These are phyloP conservation scores for Mycena filopes DNA, from an alignment of 768 basidiomycete genomes.

Conservation along the genomic window DNA sequence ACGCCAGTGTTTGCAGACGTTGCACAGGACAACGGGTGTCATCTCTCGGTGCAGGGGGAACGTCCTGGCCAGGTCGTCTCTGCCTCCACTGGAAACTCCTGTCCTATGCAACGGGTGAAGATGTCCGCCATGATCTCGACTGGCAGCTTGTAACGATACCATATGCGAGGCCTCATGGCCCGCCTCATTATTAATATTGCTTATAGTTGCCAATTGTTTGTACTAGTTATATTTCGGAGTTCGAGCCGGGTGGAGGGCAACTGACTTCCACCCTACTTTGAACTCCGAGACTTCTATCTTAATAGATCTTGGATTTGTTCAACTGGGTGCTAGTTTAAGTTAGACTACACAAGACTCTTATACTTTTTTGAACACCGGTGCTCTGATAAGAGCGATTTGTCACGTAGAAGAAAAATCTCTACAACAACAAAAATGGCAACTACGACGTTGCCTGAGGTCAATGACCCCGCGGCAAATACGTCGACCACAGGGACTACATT, in stretches of 20 bases:
- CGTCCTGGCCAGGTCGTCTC: too few species aligned
- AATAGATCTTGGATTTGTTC: background rate
- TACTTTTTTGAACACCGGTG: slow-evolving; percentile 3
- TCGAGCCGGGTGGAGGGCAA: background rate
- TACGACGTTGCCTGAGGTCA: too few species aligned
- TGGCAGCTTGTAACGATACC: background rate
- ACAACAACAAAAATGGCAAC: background rate
- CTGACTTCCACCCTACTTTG: background rate
- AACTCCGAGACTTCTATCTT: background rate
- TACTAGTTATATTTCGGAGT: background rate
- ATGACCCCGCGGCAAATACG: too few species aligned
- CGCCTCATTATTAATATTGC: background rate
- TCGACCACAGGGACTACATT: background rate
- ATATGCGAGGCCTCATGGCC: background rate
- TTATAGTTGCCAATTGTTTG: background rate
- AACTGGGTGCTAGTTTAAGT: background rate
- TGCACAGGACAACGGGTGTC: too few species aligned
- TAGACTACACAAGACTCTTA: background rate
- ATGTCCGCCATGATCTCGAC: too few species aligned
- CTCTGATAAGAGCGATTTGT: background rate
- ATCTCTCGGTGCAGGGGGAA: too few species aligned
- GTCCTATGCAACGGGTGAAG: too few species aligned
- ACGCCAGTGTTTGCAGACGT: too few species aligned
- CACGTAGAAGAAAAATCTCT: background rate
- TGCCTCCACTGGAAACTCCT: too few species aligned